Percentiles rank a stretch among this genome's conserved stretches.
Evolutionary conservation across 345 rosid species (phyloP).

Genomic region (Bruguiera parviflora): DNA sequence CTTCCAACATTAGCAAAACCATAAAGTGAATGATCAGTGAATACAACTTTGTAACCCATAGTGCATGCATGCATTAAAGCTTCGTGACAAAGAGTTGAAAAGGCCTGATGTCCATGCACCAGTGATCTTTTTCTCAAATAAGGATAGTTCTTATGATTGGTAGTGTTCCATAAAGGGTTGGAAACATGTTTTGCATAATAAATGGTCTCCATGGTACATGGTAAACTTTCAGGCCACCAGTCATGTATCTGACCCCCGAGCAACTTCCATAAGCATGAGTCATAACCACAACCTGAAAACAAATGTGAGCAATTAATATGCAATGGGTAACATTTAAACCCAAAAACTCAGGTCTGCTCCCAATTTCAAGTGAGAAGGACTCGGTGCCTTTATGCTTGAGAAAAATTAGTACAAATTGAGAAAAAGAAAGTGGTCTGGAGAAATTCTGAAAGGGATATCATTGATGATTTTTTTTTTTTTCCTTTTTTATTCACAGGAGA

Average conservation of each 20-base stretch:
- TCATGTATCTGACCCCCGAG: conserved; percentile 83
- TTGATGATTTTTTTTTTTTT: neutral
- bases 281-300: conserved; percentile 81
- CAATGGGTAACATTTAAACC: conserved; percentile 6
- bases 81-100: conserved; percentile 95
- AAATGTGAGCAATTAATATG: neutral
- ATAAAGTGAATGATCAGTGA: conserved; percentile 89
- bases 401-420: no score
- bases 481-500: neutral
- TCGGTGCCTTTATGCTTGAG: no score
- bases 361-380: neutral
- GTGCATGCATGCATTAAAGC: conserved; percentile 93
- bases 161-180: conserved; percentile 74
- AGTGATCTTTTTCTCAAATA: conserved; percentile 66
- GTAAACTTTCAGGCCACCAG: conserved; percentile 87
- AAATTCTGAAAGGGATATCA: neutral
- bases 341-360: neutral
- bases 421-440: neutral
- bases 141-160: conserved; percentile 81
- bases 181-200: conserved; percentile 78
- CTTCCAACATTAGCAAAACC: conserved; percentile 97
- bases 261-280: conserved; percentile 95
- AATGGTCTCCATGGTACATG: conserved; percentile 87
- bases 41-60: conserved; percentile 86
- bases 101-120: conserved; percentile 97